Percentiles rank a stretch among this genome's conserved stretches.
Conservation (phyloP, 169 alveolate species). For the Cryptosporidium baileyi region DNA sequence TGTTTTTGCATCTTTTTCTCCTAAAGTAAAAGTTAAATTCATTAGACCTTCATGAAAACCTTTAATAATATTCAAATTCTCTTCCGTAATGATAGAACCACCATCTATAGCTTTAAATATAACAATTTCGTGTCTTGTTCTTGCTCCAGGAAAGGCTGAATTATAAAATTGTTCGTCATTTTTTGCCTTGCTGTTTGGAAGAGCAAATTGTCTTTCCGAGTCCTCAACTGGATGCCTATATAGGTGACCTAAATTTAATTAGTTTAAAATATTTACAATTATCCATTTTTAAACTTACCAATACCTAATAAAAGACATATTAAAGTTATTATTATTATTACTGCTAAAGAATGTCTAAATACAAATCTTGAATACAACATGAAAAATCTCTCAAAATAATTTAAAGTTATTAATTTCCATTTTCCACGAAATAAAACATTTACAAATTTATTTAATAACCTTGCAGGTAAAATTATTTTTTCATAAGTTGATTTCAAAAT, state of each 20-base stretch:
- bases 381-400: constrained; percentile 57
- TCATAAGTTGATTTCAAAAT: constrained; percentile 6
- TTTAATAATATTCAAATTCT: constrained; percentile 41
- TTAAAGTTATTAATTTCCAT: constrained; percentile 54
- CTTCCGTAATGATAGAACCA: constrained; percentile 43
- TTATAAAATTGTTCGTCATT: constrained; percentile 30
- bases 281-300: constrained; percentile 14
- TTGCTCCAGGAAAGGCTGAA: constrained; percentile 69
- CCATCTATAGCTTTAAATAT: constrained; percentile 40
- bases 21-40: constrained; percentile 48
- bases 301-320: constrained; percentile 57
- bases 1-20: constrained; percentile 22
- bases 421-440: constrained; percentile 51
- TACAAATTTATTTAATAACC: background rate
- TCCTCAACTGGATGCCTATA: constrained; percentile 67
- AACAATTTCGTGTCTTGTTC: constrained; percentile 58
- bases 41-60: constrained; percentile 63
- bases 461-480: constrained; percentile 22
- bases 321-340: constrained; percentile 11
- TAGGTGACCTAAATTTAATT: constrained; percentile 26
- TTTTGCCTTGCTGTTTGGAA: constrained; percentile 59
- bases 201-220: constrained; percentile 64
- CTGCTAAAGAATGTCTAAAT: constrained; percentile 21
- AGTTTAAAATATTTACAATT: background rate
- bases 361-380: constrained; percentile 69